Percentiles rank a stretch among this genome's conserved stretches.
These are phyloP conservation scores for Umbellularia californica DNA, from an alignment of 164 flowering plant species.

Conservation along the genomic window DNA sequence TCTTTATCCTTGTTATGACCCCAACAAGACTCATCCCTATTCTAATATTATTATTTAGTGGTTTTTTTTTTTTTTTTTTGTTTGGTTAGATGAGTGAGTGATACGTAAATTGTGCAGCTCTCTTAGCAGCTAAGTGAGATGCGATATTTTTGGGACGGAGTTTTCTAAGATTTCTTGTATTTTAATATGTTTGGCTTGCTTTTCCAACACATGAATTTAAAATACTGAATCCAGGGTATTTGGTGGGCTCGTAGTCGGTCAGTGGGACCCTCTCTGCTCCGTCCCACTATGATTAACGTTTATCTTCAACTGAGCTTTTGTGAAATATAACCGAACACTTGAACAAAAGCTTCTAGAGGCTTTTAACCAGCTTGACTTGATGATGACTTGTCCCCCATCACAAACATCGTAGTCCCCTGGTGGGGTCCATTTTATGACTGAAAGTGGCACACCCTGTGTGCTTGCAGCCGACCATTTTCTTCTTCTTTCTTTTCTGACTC, in stretches of 20 bases:
- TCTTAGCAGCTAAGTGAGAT: too few relatives aligned
- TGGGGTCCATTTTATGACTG: not conserved
- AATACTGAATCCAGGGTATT: not conserved
- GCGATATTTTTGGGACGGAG: accelerated
- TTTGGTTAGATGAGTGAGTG: too few relatives aligned
- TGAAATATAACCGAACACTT: constrained; percentile 2
- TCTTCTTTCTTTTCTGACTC: too few relatives aligned
- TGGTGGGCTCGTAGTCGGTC: constrained; percentile 21
- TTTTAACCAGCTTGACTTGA: constrained; percentile 18
- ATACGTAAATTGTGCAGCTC: too few relatives aligned
- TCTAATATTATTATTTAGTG: not conserved
- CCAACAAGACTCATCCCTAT: too few relatives aligned
- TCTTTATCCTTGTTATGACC: too few relatives aligned
- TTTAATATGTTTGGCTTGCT: constrained; percentile 5
- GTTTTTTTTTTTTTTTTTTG: too few relatives aligned
- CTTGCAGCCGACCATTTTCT: not conserved
- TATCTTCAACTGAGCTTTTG: constrained; percentile 12
- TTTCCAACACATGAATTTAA: not conserved
- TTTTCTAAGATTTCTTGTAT: too few relatives aligned
- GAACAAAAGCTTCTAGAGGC: constrained; percentile 14
- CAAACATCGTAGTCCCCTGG: constrained; percentile 9
- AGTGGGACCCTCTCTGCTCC: constrained; percentile 16
- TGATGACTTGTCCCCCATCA: constrained; percentile 16
- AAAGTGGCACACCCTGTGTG: not conserved
- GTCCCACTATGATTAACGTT: constrained; percentile 7